Conservation (phyloP, 331 rosid genomes). For the Malus hybrid region DNA sequence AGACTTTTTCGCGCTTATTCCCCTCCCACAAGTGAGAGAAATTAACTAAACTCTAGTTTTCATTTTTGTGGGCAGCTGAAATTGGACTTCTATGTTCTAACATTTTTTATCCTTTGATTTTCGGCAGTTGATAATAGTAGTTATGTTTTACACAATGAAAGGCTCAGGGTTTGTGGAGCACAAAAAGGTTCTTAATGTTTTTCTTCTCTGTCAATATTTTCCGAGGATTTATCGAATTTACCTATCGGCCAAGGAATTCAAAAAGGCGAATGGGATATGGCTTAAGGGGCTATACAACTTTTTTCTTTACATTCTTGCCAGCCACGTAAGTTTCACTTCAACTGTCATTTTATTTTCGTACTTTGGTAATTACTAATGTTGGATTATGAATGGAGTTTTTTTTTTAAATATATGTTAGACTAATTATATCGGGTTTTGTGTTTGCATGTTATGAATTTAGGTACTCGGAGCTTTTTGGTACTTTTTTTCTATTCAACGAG, state of each 20-base stretch:
- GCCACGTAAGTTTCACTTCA: conserved; percentile 6
- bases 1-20: no score
- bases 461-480: conserved; percentile 20
- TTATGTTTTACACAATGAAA: background rate
- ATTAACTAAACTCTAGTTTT: no score
- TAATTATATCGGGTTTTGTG: no score
- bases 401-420: background rate
- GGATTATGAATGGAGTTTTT: background rate
- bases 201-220: background rate
- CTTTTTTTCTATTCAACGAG: conserved; percentile 17
- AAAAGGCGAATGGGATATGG: background rate
- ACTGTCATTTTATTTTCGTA: background rate
- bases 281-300: no score
- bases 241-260: background rate
- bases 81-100: no score
- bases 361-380: background rate
- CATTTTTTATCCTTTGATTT: no score
- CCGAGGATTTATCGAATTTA: conserved; percentile 21
- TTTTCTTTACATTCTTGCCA: background rate
- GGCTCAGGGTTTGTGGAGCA: background rate
- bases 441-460: background rate
- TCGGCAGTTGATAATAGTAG: background rate
- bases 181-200: background rate
- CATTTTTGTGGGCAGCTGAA: no score
- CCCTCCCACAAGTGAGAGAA: no score